Base-by-base conservation (phyloP, 176 grass and related monocot species). In the Ananas comosus region DNA sequence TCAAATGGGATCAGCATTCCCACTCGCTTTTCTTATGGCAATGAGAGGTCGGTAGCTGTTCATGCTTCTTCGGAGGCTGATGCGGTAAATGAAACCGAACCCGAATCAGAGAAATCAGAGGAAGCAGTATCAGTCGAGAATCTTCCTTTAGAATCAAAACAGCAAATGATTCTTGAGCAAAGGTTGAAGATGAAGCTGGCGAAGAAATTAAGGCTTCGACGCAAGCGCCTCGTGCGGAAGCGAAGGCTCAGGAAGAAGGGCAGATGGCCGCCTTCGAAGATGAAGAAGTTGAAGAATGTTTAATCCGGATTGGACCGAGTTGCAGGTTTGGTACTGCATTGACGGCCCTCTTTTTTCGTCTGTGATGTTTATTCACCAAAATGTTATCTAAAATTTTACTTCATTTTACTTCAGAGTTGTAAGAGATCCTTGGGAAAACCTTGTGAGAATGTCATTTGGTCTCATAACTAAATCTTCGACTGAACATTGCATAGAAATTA, bases 201-300 rank as follows among this genome's bases (percentile, higher is more conserved):
- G 51, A 88, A 89, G 70, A 92, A 92, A 49, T 52, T 92, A 57
- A 85, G 93, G 71, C 79, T 78, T 66, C 80, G 93, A 54, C 87
- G 84, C 48, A 81, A 66, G 73, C 77, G 86, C 33, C 88, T 96
- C 48, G 65, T 96, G 49, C 83, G 84, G 7, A 96, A 96, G 86
- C 85, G 86, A 73, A 53, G 28, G 52, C 69, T 97, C 64, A 92
- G 93, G 83, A 97, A 92, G 83, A 90, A 85, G 69, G 93, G 93
- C 18, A 77, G 87, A 61, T 92, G 93, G 93, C 81, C 89, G 9
- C 81, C 87, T 0, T 87, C 93, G 16, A 92, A 96, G 79, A 85
- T 87, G 93, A 92, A 85, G 89, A 91, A 97, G 76, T 77, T 83
- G 53, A 83, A 87, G 79, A 92, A 86, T 25, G 81, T 91, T 13